phyloP scores from a whole-genome alignment of 257 asterid genomes.

The Scutellaria galericulata region DNA sequence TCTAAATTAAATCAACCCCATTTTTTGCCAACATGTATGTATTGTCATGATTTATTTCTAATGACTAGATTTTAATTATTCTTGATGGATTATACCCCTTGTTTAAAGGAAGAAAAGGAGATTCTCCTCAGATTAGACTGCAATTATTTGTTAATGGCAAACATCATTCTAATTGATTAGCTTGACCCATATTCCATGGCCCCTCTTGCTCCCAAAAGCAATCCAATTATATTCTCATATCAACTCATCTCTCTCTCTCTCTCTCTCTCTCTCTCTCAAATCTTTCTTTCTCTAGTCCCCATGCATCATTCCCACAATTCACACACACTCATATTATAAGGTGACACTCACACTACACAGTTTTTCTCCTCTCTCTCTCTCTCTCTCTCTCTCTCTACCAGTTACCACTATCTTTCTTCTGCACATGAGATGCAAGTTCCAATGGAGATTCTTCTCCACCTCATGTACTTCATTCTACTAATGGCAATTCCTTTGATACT shows the following conservation, averaged over 20 bases:
- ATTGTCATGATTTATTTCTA: no score
- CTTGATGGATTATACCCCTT: constrained; percentile 12
- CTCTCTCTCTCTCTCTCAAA: constrained; percentile 23
- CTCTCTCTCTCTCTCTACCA: constrained; percentile 32
- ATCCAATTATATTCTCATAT: constrained; percentile 48
- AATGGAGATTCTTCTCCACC: constrained; percentile 75
- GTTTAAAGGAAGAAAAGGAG: constrained; percentile 38
- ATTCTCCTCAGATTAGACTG: constrained; percentile 41
- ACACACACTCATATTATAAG: constrained; percentile 33
- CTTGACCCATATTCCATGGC: constrained; percentile 44
- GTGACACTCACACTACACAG: constrained; percentile 18
- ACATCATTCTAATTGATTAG: constrained; percentile 48
- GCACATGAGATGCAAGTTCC: constrained; percentile 63
- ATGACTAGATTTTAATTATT: not conserved
- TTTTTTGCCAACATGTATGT: no score
- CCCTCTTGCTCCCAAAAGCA: constrained; percentile 57
- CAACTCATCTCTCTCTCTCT: constrained; percentile 45
- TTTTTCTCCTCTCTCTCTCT: constrained; percentile 32
- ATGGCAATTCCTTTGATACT: constrained; percentile 35
- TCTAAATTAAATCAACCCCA: not conserved
- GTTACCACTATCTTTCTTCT: constrained; percentile 36
- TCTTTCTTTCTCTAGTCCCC: constrained; percentile 77
- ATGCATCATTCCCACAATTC: constrained; percentile 58
- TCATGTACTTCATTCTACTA: constrained; percentile 42
- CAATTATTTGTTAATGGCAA: constrained; percentile 51